Evolutionary conservation across 257 asterid genomes (phyloP), one percentile per base, ranked within the genome.

Genomic region (Lavandula angustifolia): DNA sequence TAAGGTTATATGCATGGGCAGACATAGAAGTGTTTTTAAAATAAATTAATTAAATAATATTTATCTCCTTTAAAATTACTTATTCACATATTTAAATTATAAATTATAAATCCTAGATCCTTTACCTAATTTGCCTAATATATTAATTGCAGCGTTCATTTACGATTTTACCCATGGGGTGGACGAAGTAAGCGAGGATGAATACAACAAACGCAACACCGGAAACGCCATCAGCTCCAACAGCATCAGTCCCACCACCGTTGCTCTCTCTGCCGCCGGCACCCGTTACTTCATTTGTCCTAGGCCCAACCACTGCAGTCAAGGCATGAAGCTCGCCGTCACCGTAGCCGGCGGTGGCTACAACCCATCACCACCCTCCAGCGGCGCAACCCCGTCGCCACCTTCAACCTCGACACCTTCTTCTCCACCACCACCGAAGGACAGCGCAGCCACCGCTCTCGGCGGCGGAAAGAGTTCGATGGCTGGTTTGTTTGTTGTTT

Each of bases 281-380:
- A 57, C 73, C 9, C 74, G 78, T 71, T 79, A 85, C 77, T 90
- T 83, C 35, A 34, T 84, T 0, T 90, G 97, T 38, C 75, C 88
- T 3, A 59, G 72, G 22, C 33, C 76, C 35, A 58, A 60, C 60
- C 97, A 90, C 70, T 90, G 97, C 48, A 8, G 3, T 27, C 69
- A 49, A 17, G 95, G 96, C 7, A 77, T 80, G 90, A 85, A 78
- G 53, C 42, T 85, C 48, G 53, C 83, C 1, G 68, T 89, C 75
- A 84, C 52, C 32, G 83, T 77, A 46, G 58, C 54, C 74, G 16
- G 3, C 72, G 43, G 8, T 57, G 4, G 2, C 52, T 13, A 64
- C 87, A 7, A 0, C 41, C 41, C 41, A 5, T 37, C 41, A 37
- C 41, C 41, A 37, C 9, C 41, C 6, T 7, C 41, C 9, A 9